Conservation (phyloP, 306 rosid genomes). For the Rosa persica region DNA sequence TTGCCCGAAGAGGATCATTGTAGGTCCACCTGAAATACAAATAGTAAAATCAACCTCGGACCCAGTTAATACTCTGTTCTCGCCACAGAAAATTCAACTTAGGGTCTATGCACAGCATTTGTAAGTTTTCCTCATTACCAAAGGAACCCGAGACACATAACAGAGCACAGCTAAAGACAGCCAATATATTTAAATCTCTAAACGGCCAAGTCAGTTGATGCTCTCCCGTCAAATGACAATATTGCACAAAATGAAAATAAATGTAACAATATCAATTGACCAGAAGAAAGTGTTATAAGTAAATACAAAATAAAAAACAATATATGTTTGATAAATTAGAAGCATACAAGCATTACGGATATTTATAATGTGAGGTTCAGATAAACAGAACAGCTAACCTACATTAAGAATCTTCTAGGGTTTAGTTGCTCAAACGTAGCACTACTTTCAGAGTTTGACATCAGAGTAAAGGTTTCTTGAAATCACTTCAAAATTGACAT, state of each 20-base stretch:
- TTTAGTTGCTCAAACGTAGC: neutral
- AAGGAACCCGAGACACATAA: neutral
- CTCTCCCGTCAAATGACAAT: neutral
- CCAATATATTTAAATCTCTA: neutral
- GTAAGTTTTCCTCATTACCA: neutral
- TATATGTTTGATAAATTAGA: neutral
- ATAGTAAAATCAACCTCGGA: neutral
- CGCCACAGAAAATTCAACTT: neutral
- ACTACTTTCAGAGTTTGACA: neutral
- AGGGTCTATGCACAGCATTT: neutral
- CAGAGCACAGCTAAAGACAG: neutral
- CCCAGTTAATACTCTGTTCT: neutral
- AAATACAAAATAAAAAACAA: neutral
- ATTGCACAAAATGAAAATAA: neutral
- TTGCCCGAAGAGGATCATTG: conserved; percentile 95
- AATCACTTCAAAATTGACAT: neutral
- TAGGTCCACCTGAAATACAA: conserved; percentile 82
- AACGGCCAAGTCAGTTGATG: neutral
- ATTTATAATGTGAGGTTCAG: neutral
- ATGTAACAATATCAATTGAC: neutral
- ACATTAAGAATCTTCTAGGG: neutral
- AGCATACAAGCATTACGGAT: neutral
- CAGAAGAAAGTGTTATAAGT: neutral
- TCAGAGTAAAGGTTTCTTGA: neutral
- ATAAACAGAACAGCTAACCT: neutral